These are phyloP conservation scores for Nitzschia palea DNA, from an alignment of 108 stramenopile genomes.

Conservation along the genomic window DNA sequence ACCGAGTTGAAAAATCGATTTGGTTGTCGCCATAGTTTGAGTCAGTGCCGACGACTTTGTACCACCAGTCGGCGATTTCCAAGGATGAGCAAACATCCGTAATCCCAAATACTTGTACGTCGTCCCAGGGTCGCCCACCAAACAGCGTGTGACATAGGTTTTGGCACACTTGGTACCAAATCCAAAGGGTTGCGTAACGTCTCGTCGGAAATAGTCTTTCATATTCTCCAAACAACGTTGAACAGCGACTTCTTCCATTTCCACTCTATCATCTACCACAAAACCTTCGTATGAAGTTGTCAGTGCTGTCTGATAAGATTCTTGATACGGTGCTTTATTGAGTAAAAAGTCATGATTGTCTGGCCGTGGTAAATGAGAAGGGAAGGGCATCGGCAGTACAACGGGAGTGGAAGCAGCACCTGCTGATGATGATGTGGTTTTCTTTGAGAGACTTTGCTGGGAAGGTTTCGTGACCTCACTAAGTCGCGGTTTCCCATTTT, in stretches of 20 bases:
- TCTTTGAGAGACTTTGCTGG: too few relatives aligned
- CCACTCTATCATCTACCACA: constrained; percentile 29
- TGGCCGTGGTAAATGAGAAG: constrained; percentile 16
- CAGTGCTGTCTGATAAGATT: constrained; percentile 42
- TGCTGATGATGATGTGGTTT: too few relatives aligned
- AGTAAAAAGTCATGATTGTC: constrained; percentile 19
- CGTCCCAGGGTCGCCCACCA: constrained; percentile 69
- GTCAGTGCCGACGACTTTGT: not conserved
- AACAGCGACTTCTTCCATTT: constrained; percentile 5
- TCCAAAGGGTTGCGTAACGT: constrained; percentile 65
- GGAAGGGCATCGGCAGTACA: constrained; percentile 20
- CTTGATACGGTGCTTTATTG: constrained; percentile 31
- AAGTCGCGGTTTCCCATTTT: too few relatives aligned
- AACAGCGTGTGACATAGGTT: constrained; percentile 74
- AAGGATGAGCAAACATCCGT: constrained; percentile 87
- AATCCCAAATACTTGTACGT: constrained; percentile 90
- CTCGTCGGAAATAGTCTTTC: constrained; percentile 43
- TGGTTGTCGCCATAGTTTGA: not conserved
- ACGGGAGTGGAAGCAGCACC: too few relatives aligned
- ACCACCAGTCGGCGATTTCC: too few relatives aligned
- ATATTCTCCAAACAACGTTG: constrained; percentile 35
- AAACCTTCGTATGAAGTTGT: constrained; percentile 54
- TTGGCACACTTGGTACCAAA: constrained; percentile 65
- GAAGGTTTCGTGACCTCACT: too few relatives aligned
- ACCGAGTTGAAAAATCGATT: constrained; percentile 27